These are phyloP conservation scores for Lagenidium giganteum DNA, from an alignment of 352 stramenopile genomes.

Conservation along the genomic window DNA sequence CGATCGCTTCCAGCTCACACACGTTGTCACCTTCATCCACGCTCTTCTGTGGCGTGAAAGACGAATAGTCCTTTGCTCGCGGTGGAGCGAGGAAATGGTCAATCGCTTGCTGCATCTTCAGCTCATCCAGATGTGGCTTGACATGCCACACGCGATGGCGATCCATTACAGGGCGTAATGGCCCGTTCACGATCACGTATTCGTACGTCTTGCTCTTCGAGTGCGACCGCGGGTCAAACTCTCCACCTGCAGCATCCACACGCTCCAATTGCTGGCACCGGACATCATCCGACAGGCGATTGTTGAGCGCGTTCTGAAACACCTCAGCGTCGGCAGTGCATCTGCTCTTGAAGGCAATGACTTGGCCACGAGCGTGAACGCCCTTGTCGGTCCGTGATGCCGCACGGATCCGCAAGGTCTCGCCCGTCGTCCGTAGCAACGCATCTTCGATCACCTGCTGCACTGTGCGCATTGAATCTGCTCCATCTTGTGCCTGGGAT, in stretches of 20 bases:
- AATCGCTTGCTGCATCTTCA: slow-evolving; percentile 41
- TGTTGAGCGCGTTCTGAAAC: slow-evolving; percentile 71
- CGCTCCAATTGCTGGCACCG: slow-evolving; percentile 31
- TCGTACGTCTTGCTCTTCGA: slow-evolving; percentile 60
- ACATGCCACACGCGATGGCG: slow-evolving; percentile 62
- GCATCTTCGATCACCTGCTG: slow-evolving; percentile 73
- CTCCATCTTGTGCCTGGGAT: slow-evolving; percentile 78
- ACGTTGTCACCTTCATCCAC: slow-evolving; percentile 33
- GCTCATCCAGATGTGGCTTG: slow-evolving; percentile 43
- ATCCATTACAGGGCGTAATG: slow-evolving; percentile 37
- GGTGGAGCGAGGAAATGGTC: slow-evolving; percentile 23
- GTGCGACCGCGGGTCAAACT: slow-evolving; percentile 49
- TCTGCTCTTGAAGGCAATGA: slow-evolving; percentile 84
- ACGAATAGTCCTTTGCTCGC: slow-evolving; percentile 51
- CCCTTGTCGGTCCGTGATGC: slow-evolving; percentile 90
- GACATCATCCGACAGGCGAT: slow-evolving; percentile 55
- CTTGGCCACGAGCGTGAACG: slow-evolving; percentile 89
- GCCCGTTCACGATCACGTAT: slow-evolving; percentile 48
- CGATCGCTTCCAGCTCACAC: slow-evolving; percentile 36
- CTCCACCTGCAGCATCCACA: slow-evolving; percentile 4
- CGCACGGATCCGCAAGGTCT: slow-evolving; percentile 73
- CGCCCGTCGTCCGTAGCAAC: slow-evolving; percentile 59
- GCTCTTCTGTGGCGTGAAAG: slow-evolving; percentile 54
- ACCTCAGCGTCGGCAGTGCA: slow-evolving; percentile 35
- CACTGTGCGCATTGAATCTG: slow-evolving; percentile 41